A percentile compares a stretch with the other conserved stretches of the same genome.
Conservation (phyloP, 148 eudicot species). For the Nyssa sinensis region DNA sequence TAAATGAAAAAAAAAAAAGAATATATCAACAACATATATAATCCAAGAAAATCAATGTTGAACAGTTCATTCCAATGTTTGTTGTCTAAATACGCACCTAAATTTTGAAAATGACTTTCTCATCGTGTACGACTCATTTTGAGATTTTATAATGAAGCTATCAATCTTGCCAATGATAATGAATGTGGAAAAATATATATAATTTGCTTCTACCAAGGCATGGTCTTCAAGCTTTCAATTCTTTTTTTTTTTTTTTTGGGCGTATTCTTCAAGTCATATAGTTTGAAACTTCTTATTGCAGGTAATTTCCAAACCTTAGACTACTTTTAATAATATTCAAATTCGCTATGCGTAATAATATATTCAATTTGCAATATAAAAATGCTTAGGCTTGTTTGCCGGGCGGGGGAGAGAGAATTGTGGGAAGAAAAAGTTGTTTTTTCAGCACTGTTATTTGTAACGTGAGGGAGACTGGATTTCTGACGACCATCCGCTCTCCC, state of each 20-base stretch:
- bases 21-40: not conserved
- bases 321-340: not conserved
- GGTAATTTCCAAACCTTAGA: not conserved
- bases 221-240: conserved; percentile 6
- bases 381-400: too few species aligned
- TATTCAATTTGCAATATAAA: too few species aligned
- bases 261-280: too few species aligned
- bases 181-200: not conserved
- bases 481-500: too few species aligned
- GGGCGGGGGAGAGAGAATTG: too few species aligned
- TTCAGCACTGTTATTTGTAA: too few species aligned
- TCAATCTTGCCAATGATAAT: not conserved
- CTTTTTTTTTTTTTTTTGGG: too few species aligned
- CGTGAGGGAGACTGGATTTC: too few species aligned
- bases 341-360: too few species aligned
- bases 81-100: not conserved
- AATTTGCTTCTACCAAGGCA: not conserved
- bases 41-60: not conserved
- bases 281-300: not conserved
- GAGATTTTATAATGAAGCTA: not conserved
- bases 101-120: conserved; percentile 16
- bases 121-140: not conserved
- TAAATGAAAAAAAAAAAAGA: not conserved
- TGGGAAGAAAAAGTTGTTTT: too few species aligned
- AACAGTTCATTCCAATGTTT: conserved; percentile 15